Percentiles rank a stretch among this genome's conserved stretches.
These are phyloP conservation scores for Suhomyces sp. DNA, from an alignment of 805 yeast genomes.

Conservation along the genomic window DNA sequence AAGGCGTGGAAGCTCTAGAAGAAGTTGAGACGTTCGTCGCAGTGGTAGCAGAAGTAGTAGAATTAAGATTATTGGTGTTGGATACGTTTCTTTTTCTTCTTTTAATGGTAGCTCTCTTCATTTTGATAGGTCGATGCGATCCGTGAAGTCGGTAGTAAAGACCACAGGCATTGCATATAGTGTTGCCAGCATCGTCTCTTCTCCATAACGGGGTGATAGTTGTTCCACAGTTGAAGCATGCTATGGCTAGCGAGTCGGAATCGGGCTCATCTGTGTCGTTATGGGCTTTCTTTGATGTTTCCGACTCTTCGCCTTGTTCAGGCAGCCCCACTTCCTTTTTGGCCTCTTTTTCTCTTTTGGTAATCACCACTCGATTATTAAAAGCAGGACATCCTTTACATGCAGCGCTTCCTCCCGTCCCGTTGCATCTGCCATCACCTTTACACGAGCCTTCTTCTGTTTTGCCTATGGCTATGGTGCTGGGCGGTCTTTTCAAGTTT, in stretches of 20 bases:
- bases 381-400: slow-evolving; percentile 83
- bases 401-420: slow-evolving; percentile 79
- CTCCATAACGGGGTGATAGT: slow-evolving; percentile 88
- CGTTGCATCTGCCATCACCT: slow-evolving; percentile 80
- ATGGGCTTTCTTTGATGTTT: background rate
- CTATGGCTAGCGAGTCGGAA: slow-evolving; percentile 55
- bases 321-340: background rate
- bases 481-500: slow-evolving; percentile 58
- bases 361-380: slow-evolving; percentile 60
- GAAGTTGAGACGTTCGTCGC: background rate
- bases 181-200: slow-evolving; percentile 75
- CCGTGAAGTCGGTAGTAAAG: slow-evolving; percentile 75
- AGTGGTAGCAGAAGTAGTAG: background rate
- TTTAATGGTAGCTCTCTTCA: slow-evolving; percentile 72
- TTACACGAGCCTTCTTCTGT: slow-evolving; percentile 58
- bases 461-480: slow-evolving; percentile 41
- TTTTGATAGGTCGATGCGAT: slow-evolving; percentile 67
- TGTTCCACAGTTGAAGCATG: slow-evolving; percentile 81
- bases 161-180: slow-evolving; percentile 88
- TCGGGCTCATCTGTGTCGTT: slow-evolving; percentile 12
- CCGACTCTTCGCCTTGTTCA: slow-evolving; percentile 1
- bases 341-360: slow-evolving; percentile 17
- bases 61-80: background rate
- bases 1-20: background rate
- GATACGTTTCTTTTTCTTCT: slow-evolving; percentile 56